phyloP scores from a whole-genome alignment of 495 filamentous ascomycete species.

The Astrocystis sublimbata region DNA sequence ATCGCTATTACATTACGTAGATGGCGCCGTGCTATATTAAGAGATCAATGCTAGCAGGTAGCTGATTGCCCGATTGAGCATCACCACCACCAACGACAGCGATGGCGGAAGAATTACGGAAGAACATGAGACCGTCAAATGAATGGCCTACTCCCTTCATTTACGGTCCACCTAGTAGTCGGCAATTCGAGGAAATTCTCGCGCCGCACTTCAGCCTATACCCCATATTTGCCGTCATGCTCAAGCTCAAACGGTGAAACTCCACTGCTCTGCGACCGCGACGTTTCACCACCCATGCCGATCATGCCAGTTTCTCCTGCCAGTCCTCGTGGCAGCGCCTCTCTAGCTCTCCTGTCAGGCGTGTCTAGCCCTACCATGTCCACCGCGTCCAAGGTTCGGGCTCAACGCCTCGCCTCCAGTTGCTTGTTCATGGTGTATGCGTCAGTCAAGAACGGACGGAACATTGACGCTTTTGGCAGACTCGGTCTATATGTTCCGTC shows the following conservation, averaged over 20 bases:
- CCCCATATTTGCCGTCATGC: not conserved
- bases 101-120: not conserved
- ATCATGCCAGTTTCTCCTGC: not conserved
- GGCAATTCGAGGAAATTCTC: not conserved
- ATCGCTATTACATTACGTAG: too few species aligned
- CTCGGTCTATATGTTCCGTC: conserved; percentile 15
- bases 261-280: not conserved
- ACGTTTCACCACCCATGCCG: not conserved
- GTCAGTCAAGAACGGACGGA: not conserved
- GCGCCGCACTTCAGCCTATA: conserved; percentile 17
- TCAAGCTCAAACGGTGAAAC: not conserved
- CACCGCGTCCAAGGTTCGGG: too few species aligned
- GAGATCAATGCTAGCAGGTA: too few species aligned
- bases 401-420: too few species aligned
- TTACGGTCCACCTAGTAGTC: not conserved
- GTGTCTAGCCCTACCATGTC: not conserved
- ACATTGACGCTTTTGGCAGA: conserved; percentile 7
- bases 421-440: not conserved
- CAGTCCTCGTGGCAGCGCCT: too few species aligned
- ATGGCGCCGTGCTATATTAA: too few species aligned
- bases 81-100: too few species aligned
- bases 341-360: not conserved
- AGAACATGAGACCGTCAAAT: not conserved
- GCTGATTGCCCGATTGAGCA: too few species aligned
- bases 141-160: not conserved